Conservation (phyloP, 495 filamentous ascomycete species). For the Extremus antarcticus region DNA sequence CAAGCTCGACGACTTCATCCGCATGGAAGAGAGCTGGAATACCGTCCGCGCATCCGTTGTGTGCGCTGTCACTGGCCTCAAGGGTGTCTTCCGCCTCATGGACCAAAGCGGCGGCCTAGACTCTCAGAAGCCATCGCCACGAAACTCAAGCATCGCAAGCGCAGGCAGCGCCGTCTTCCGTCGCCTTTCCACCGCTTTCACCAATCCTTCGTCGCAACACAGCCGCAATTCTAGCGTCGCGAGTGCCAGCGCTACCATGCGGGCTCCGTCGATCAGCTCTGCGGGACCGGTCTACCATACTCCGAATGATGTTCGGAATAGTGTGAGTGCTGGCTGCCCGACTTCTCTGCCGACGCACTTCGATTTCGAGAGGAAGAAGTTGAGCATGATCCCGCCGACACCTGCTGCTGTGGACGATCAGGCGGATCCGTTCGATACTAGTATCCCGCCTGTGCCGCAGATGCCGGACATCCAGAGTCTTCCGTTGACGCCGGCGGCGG, state of each 20-base stretch:
- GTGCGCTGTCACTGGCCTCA: conserved; percentile 24
- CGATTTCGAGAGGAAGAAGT: conserved; percentile 4
- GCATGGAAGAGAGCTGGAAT: conserved; percentile 26
- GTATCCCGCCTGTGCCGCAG: conserved; percentile 7
- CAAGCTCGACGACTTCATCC: conserved; percentile 28
- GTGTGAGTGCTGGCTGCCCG: conserved; percentile 13
- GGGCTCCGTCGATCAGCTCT: conserved; percentile 1
- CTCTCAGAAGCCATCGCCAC: not conserved
- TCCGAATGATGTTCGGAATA: conserved; percentile 17
- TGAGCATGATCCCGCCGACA: conserved; percentile 14
- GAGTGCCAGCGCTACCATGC: conserved; percentile 1
- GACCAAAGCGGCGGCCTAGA: conserved; percentile 1
- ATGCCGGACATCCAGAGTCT: conserved; percentile 3
- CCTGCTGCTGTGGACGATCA: conserved; percentile 12
- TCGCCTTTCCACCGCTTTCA: conserved; percentile 19
- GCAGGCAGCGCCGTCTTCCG: conserved; percentile 15
- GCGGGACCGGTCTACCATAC: conserved; percentile 12
- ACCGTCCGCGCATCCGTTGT: conserved; percentile 25
- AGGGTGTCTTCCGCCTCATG: conserved; percentile 31
- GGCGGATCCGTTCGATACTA: conserved; percentile 15
- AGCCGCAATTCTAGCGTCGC: conserved; percentile 7
- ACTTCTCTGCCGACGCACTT: conserved; percentile 4
- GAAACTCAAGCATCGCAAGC: conserved; percentile 6
- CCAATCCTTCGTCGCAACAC: not conserved
- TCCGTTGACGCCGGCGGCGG: not conserved